A percentile compares a stretch with the other conserved stretches of the same genome.
Evolutionary conservation across 148 eudicot genomes (phyloP).

Genomic region (Amaranthus cruentus): DNA sequence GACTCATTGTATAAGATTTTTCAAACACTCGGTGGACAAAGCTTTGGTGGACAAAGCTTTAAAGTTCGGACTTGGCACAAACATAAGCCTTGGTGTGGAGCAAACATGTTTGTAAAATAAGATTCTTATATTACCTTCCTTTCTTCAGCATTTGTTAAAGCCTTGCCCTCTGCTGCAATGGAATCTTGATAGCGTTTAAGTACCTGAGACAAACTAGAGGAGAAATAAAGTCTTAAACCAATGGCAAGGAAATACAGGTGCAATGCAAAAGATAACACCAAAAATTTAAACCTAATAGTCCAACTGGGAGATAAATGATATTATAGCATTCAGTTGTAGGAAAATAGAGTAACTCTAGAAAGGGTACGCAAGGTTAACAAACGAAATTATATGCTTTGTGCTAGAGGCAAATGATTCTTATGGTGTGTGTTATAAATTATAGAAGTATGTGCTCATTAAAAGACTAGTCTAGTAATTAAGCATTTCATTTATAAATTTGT

Average conservation of each 20-base stretch:
- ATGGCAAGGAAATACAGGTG: background rate
- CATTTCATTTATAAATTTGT: too few species aligned
- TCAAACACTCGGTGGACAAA: too few species aligned
- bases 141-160: slow-evolving; percentile 11
- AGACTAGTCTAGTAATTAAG: too few species aligned
- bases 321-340: background rate
- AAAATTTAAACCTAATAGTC: background rate
- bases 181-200: slow-evolving; percentile 24
- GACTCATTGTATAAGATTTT: too few species aligned
- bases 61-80: background rate
- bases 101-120: background rate
- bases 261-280: background rate
- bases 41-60: too few species aligned
- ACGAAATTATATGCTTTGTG: background rate
- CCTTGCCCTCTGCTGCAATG: slow-evolving; percentile 4
- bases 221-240: background rate
- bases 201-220: slow-evolving; percentile 27
- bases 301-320: background rate
- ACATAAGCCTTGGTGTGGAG: background rate
- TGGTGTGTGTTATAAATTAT: too few species aligned
- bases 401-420: too few species aligned
- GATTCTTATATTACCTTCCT: slow-evolving; percentile 13
- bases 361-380: background rate
- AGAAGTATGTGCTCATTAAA: too few species aligned
- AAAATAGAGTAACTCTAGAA: too few species aligned